Percentiles rank a stretch among this genome's conserved stretches.
These are phyloP conservation scores for Phytophthora cryptogea DNA, from an alignment of 352 stramenopile species.

Conservation along the genomic window DNA sequence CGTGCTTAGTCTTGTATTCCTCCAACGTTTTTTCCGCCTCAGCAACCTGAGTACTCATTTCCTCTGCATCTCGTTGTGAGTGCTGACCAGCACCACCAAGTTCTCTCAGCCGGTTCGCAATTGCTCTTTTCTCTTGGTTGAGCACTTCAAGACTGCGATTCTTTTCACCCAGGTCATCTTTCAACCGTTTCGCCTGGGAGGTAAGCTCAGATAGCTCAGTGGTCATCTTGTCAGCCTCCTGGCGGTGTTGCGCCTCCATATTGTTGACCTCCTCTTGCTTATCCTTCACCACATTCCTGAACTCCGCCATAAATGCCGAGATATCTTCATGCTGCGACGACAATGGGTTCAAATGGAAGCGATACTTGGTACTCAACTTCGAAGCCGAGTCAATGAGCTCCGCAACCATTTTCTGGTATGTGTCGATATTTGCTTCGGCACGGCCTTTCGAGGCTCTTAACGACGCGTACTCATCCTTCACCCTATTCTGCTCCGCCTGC, in stretches of 20 bases:
- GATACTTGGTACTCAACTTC: constrained; percentile 59
- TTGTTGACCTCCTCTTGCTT: constrained; percentile 48
- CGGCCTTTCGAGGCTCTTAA: constrained; percentile 46
- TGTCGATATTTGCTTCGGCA: constrained; percentile 60
- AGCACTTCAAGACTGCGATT: constrained; percentile 42
- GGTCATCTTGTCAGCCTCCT: constrained; percentile 51
- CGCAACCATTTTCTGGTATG: constrained; percentile 39
- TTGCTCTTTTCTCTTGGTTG: constrained; percentile 45
- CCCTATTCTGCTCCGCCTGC: constrained; percentile 31
- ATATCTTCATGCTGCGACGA: constrained; percentile 61
- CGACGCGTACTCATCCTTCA: constrained; percentile 39
- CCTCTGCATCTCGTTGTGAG: constrained; percentile 51
- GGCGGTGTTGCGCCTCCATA: constrained; percentile 44
- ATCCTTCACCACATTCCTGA: constrained; percentile 45
- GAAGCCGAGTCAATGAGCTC: constrained; percentile 52
- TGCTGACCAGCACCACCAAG: constrained; percentile 43
- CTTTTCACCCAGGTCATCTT: constrained; percentile 56
- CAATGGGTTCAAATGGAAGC: constrained; percentile 56
- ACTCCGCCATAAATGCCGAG: constrained; percentile 52
- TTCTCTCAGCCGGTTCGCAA: constrained; percentile 45
- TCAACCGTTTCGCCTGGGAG: constrained; percentile 52
- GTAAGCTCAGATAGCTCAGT: constrained; percentile 53
- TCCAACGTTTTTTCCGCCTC: constrained; percentile 54
- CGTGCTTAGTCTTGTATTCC: constrained; percentile 49
- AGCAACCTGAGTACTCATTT: constrained; percentile 49